phyloP scores from a whole-genome alignment of 179 eudicot species.

The Pouteria campechiana region DNA sequence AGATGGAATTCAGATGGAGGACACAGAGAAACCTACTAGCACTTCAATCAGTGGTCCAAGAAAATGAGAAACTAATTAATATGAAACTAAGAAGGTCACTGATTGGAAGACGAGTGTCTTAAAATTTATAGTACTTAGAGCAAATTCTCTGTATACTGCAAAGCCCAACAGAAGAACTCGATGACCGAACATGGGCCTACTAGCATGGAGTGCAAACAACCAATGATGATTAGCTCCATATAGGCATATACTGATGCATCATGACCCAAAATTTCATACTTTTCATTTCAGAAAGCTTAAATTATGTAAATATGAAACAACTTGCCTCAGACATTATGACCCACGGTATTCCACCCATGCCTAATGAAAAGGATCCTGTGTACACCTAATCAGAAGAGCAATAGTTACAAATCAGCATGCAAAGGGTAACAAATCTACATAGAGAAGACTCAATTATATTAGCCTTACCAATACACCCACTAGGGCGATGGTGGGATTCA shows the following conservation, averaged over 20 bases:
- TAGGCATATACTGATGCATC: not conserved
- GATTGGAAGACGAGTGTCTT: no score
- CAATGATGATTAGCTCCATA: slow-evolving; percentile 9
- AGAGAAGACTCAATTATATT: not conserved
- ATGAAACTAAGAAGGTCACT: no score
- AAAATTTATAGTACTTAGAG: no score
- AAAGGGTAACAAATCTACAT: not conserved
- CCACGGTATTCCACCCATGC: slow-evolving; percentile 95
- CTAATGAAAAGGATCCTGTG: slow-evolving; percentile 68
- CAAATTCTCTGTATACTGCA: no score
- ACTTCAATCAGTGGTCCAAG: no score
- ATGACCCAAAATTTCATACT: not conserved
- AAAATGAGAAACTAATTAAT: no score
- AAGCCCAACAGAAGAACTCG: no score
- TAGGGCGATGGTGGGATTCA: slow-evolving; percentile 55
- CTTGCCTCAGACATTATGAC: slow-evolving; percentile 91
- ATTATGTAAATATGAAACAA: no score
- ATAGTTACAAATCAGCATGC: not conserved
- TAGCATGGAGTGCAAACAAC: no score
- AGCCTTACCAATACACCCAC: slow-evolving; percentile 65
- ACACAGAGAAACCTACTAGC: no score
- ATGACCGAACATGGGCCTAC: no score
- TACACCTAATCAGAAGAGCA: slow-evolving; percentile 34
- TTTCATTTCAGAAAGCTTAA: not conserved
- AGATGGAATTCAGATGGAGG: no score